phyloP scores from a whole-genome alignment of 2,329 filamentous ascomycete species.

The Colletotrichum eremochloae region DNA sequence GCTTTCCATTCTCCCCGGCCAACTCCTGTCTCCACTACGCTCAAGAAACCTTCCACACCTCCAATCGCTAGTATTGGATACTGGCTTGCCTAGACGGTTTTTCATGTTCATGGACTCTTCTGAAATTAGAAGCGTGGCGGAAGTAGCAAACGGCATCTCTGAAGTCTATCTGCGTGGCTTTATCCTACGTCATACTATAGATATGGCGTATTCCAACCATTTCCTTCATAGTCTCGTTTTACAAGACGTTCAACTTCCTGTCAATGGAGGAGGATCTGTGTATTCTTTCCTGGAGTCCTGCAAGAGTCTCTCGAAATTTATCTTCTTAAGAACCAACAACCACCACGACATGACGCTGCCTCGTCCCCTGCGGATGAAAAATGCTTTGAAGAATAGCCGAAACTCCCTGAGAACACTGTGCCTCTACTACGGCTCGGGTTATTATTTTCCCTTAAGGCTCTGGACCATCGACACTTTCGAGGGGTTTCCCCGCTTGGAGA shows the following conservation, averaged over 20 bases:
- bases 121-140: neutral
- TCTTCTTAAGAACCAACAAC: neutral
- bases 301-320: neutral
- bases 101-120: no score
- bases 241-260: neutral
- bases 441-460: no score
- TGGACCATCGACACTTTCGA: neutral
- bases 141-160: neutral
- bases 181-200: neutral
- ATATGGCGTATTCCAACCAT: fast-evolving
- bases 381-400: neutral
- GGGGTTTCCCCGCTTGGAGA: neutral
- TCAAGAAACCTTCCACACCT: neutral
- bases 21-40: neutral
- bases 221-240: neutral
- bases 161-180: neutral
- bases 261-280: neutral
- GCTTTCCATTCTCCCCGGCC: neutral
- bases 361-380: fast-evolving
- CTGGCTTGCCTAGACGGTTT: no score
- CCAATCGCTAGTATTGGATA: neutral
- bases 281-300: neutral
- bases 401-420: neutral
- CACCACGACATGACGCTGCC: neutral
- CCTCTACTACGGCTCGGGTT: neutral